Conservation (phyloP, 2,329 filamentous ascomycete species). For the Hypocrella siamensis region DNA sequence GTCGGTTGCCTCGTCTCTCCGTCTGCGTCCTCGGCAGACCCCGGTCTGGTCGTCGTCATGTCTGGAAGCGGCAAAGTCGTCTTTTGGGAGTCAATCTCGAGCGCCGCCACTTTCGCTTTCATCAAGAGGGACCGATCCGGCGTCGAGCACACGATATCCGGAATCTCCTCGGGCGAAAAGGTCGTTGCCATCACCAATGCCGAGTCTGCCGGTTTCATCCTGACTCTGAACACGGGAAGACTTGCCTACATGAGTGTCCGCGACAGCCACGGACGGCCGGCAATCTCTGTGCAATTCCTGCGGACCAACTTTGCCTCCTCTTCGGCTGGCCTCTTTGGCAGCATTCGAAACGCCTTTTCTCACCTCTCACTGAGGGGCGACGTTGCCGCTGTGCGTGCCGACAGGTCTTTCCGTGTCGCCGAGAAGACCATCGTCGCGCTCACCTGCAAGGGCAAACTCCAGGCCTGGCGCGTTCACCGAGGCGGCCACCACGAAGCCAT, state of each 20-base stretch:
- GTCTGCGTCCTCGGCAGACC: constrained; percentile 61
- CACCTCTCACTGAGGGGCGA: constrained; percentile 58
- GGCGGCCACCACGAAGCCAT: constrained; percentile 67
- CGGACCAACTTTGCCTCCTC: constrained; percentile 41
- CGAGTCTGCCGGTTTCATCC: constrained; percentile 71
- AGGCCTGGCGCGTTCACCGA: constrained; percentile 80
- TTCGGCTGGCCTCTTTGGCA: constrained; percentile 59
- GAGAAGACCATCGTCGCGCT: constrained; percentile 74
- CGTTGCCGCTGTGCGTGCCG: constrained; percentile 65
- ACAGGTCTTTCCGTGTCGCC: constrained; percentile 54
- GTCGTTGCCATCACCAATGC: constrained; percentile 67
- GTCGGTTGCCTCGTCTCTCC: constrained; percentile 71
- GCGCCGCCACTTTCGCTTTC: constrained; percentile 68
- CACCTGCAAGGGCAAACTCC: constrained; percentile 61
- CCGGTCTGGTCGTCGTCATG: constrained; percentile 76
- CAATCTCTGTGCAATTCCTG: constrained; percentile 64
- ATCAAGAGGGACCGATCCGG: constrained; percentile 70
- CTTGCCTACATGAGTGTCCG: constrained; percentile 75
- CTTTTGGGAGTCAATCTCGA: constrained; percentile 93
- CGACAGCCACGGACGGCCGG: constrained; percentile 74
- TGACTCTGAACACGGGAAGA: constrained; percentile 73
- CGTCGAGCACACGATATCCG: constrained; percentile 58
- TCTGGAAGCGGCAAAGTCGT: constrained; percentile 71
- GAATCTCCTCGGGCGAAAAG: constrained; percentile 64
- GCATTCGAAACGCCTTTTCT: constrained; percentile 61